A percentile compares a stretch with the other conserved stretches of the same genome.
These are phyloP conservation scores for Paraleonurus japonicus DNA, from an alignment of 257 asterid genomes.

Conservation along the genomic window DNA sequence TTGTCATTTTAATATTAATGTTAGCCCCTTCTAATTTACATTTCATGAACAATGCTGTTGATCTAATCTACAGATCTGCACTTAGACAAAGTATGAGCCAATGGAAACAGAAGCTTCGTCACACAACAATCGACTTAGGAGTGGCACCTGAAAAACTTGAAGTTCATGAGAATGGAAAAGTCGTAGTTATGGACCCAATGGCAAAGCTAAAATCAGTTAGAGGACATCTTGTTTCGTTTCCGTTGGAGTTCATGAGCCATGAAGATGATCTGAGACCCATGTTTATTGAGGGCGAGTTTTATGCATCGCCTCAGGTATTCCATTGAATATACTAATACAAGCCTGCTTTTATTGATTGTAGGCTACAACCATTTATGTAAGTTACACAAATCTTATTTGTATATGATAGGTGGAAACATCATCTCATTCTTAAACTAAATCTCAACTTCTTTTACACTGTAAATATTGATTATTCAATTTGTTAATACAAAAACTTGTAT, in stretches of 20 bases:
- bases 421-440: no score
- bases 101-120: slow-evolving; percentile 72
- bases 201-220: slow-evolving; percentile 49
- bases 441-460: no score
- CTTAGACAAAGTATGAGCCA: slow-evolving; percentile 74
- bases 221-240: slow-evolving; percentile 88
- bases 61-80: slow-evolving; percentile 49
- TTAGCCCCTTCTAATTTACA: background rate
- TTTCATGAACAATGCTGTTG: background rate
- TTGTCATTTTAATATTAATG: background rate
- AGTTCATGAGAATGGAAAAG: slow-evolving; percentile 39
- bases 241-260: slow-evolving; percentile 76
- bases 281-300: slow-evolving; percentile 90
- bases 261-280: slow-evolving; percentile 86
- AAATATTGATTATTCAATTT: background rate
- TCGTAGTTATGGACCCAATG: slow-evolving; percentile 36
- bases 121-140: slow-evolving; percentile 90
- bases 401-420: no score
- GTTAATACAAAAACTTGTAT: no score
- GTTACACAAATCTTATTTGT: background rate
- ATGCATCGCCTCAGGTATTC: slow-evolving; percentile 80
- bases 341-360: background rate
- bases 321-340: slow-evolving; percentile 38
- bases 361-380: background rate
- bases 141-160: slow-evolving; percentile 72